phyloP scores from a whole-genome alignment of 78 protist species.

The Parvularia atlantis region DNA sequence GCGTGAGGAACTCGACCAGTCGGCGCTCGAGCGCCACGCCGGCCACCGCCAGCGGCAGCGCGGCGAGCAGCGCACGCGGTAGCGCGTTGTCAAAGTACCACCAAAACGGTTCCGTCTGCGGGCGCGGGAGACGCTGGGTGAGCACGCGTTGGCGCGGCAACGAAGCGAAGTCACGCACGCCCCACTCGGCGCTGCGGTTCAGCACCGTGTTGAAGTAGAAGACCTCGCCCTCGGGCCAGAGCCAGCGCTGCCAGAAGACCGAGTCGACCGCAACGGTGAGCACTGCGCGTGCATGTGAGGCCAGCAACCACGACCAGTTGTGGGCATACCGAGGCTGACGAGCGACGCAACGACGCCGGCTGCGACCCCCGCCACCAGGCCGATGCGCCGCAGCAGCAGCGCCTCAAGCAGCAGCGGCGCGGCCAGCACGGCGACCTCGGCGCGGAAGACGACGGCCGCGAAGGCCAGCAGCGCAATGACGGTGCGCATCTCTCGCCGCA shows the following conservation, averaged over 20 bases:
- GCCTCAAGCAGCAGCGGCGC: no score
- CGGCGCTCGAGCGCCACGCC: not conserved
- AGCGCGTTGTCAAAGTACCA: conserved; percentile 80
- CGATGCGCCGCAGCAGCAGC: not conserved
- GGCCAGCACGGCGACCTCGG: not conserved
- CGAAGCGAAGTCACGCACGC: conserved; percentile 22
- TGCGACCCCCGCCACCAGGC: no score
- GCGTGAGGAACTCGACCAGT: not conserved
- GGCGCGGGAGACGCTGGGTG: not conserved
- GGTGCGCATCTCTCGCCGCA: no score
- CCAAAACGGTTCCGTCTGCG: conserved; percentile 26
- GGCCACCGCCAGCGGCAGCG: not conserved
- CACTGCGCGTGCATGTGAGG: no score
- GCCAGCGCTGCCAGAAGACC: conserved; percentile 51
- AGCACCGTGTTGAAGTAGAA: conserved; percentile 63
- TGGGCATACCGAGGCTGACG: conserved; percentile 5
- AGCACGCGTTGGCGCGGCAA: not conserved
- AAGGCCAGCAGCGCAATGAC: conserved; percentile 19
- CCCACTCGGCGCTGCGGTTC: conserved; percentile 64
- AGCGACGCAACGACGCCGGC: not conserved
- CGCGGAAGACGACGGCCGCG: conserved; percentile 42
- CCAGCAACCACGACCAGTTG: not conserved
- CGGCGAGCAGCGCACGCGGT: conserved; percentile 43
- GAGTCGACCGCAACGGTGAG: conserved; percentile 48
- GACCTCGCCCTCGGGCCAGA: conserved; percentile 87